A percentile compares a stretch with the other conserved stretches of the same genome.
phyloP scores from a whole-genome alignment of 208 protist genomes.

The Crithidia acanthocephali region DNA sequence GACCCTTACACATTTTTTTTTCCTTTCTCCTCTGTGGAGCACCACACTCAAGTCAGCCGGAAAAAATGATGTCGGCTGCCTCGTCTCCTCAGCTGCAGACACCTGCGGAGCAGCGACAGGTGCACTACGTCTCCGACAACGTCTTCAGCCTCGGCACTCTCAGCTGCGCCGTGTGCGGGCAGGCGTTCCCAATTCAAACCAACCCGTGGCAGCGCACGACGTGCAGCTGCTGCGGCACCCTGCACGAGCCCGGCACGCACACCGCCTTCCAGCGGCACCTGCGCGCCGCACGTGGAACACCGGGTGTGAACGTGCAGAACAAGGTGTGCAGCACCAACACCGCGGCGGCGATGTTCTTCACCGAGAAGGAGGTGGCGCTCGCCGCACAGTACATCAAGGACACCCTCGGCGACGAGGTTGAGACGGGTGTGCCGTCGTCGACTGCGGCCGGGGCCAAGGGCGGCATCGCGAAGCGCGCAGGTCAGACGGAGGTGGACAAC shows the following conservation, averaged over 20 bases:
- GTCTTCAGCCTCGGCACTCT: slow-evolving; percentile 67
- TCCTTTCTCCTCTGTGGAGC: neutral
- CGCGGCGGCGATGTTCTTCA: slow-evolving; percentile 58
- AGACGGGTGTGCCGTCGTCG: slow-evolving; percentile 1
- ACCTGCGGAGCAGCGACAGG: slow-evolving; percentile 29
- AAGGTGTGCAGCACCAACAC: slow-evolving; percentile 32
- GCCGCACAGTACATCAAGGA: slow-evolving; percentile 35
- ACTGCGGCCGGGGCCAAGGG: neutral
- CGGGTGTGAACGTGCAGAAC: slow-evolving; percentile 3
- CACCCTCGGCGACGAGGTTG: slow-evolving; percentile 17
- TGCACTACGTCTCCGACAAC: slow-evolving; percentile 53
- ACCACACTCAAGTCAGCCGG: too few relatives aligned
- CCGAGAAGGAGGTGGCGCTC: slow-evolving; percentile 39
- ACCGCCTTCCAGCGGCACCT: slow-evolving; percentile 24
- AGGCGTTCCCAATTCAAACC: slow-evolving; percentile 48
- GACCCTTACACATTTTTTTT: too few relatives aligned
- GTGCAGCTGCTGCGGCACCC: slow-evolving; percentile 43
- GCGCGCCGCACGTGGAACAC: neutral
- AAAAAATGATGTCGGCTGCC: slow-evolving; percentile 17
- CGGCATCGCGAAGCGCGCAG: slow-evolving; percentile 23
- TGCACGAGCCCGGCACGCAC: slow-evolving; percentile 38
- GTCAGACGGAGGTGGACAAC: slow-evolving; percentile 74
- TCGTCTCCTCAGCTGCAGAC: slow-evolving; percentile 21
- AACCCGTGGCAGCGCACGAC: slow-evolving; percentile 28
- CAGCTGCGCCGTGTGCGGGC: slow-evolving; percentile 72